Evolutionary conservation across 306 rosid species (phyloP).

Genomic region (Boehmeria nivea): DNA sequence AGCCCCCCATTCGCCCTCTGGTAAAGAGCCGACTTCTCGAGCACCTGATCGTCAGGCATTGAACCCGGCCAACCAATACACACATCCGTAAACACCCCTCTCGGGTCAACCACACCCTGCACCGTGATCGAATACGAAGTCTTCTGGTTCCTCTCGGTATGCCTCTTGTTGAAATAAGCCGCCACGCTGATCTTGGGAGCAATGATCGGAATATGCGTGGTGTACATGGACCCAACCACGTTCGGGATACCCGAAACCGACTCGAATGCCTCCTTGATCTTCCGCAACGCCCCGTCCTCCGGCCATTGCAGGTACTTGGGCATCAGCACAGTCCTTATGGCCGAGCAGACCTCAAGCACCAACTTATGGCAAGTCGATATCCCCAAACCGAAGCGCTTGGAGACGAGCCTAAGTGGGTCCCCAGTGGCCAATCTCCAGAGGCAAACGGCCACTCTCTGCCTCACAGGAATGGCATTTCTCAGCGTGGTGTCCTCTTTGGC

Average conservation of each 20-base stretch:
- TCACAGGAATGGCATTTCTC: constrained; percentile 78
- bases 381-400: constrained; percentile 77
- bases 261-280: constrained; percentile 60
- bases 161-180: constrained; percentile 79
- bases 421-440: constrained; percentile 94
- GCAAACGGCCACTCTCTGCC: constrained; percentile 88
- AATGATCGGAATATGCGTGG: constrained; percentile 82
- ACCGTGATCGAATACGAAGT: constrained; percentile 86
- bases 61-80: constrained; percentile 99
- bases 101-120: constrained; percentile 82
- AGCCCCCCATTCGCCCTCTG: constrained; percentile 72
- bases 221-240: constrained; percentile 86
- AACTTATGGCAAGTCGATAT: constrained; percentile 92
- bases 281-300: constrained; percentile 34
- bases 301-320: constrained; percentile 87
- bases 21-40: constrained; percentile 62
- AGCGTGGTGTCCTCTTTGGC: constrained; percentile 81
- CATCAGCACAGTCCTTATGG: constrained; percentile 76
- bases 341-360: constrained; percentile 87
- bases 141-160: constrained; percentile 84
- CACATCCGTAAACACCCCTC: constrained; percentile 72
- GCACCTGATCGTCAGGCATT: constrained; percentile 84
- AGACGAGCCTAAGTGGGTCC: constrained; percentile 81
- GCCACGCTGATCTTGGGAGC: constrained; percentile 91
- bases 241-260: constrained; percentile 71